Percentiles rank a stretch among this genome's conserved stretches.
phyloP scores from a whole-genome alignment of 2,329 filamentous ascomycete genomes.

The Exserohilum turcica region DNA sequence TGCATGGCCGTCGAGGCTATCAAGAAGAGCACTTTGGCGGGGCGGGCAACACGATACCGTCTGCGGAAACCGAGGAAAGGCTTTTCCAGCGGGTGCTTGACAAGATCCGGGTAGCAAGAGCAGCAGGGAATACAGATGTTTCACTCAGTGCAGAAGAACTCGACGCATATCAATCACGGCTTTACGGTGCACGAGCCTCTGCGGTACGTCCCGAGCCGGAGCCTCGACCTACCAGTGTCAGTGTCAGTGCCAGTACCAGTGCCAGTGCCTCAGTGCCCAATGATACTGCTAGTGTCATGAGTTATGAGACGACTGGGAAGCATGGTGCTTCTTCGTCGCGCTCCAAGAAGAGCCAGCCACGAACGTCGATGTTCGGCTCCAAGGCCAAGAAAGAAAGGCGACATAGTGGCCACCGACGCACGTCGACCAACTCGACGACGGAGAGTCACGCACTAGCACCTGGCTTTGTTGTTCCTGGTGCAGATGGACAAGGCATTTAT shows the following conservation, averaged over 20 bases:
- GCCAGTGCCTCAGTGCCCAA: constrained; percentile 36
- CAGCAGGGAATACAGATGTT: constrained; percentile 77
- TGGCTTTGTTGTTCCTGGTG: constrained; percentile 55
- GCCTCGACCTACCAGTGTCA: constrained; percentile 26
- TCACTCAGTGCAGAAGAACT: constrained; percentile 80
- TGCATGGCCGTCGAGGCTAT: constrained; percentile 56
- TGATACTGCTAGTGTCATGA: constrained; percentile 35
- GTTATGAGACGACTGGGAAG: constrained; percentile 40
- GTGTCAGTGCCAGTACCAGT: too few relatives aligned
- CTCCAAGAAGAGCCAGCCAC: constrained; percentile 43
- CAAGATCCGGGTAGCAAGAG: constrained; percentile 78
- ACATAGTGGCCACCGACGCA: constrained; percentile 37
- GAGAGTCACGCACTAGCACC: constrained; percentile 45
- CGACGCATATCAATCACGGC: constrained; percentile 73
- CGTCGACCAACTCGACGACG: constrained; percentile 28
- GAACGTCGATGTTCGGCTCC: constrained; percentile 37
- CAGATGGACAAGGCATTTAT: constrained; percentile 55
- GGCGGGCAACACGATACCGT: constrained; percentile 47
- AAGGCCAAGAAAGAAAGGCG: constrained; percentile 41
- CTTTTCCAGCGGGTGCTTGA: constrained; percentile 78
- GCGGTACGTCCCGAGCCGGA: constrained; percentile 33
- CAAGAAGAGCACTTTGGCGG: constrained; percentile 56
- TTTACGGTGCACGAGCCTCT: constrained; percentile 56
- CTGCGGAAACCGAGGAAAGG: constrained; percentile 67
- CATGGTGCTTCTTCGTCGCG: constrained; percentile 33